Evolutionary conservation across 805 yeast genomes (phyloP).

Genomic region (Candida corydali): DNA sequence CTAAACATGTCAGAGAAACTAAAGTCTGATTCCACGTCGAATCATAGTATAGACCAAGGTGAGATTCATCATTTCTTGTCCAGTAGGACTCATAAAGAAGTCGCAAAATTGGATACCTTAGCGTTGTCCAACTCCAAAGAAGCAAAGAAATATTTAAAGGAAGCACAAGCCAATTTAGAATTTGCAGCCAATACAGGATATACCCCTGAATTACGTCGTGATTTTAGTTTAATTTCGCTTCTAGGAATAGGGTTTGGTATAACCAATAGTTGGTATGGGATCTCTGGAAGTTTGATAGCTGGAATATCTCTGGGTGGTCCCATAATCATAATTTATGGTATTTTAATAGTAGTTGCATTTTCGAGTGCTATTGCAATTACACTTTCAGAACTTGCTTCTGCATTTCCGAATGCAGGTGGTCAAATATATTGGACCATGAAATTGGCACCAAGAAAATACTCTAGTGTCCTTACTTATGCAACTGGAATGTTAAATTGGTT

Average conservation of each 20-base stretch:
- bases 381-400: constrained; percentile 35
- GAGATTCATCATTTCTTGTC: constrained; percentile 3
- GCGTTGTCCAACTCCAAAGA: constrained; percentile 5
- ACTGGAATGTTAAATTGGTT: constrained; percentile 41
- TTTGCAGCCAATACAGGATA: constrained; percentile 28
- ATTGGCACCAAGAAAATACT: constrained; percentile 35
- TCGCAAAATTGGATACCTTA: constrained; percentile 5
- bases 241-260: constrained; percentile 39
- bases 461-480: constrained; percentile 33
- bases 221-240: constrained; percentile 35
- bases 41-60: constrained; percentile 3
- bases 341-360: constrained; percentile 32
- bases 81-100: constrained; percentile 4
- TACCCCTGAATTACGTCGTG: constrained; percentile 28
- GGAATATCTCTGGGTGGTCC: constrained; percentile 44
- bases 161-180: constrained; percentile 19
- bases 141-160: constrained; percentile 10
- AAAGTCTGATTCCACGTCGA: not conserved
- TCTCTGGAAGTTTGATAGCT: constrained; percentile 35
- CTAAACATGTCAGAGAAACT: constrained; percentile 1
- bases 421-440: constrained; percentile 41
- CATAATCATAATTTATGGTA: constrained; percentile 36
- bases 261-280: constrained; percentile 42
- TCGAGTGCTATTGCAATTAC: constrained; percentile 35
- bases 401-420: constrained; percentile 41